Conservation (phyloP, 2,329 filamentous ascomycete genomes). For the Sporothrix inflata region DNA sequence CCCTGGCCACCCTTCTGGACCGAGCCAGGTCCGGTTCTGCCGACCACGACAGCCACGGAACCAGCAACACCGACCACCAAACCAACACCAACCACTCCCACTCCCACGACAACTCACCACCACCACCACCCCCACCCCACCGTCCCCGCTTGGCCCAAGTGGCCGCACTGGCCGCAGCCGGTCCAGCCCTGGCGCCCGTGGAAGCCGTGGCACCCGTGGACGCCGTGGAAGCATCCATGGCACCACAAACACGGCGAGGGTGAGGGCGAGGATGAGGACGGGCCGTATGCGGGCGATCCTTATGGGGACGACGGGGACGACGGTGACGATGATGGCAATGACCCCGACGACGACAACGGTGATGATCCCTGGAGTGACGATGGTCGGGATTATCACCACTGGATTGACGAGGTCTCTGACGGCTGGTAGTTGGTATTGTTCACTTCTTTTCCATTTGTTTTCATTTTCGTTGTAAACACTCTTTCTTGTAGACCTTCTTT, state of each 20-base stretch:
- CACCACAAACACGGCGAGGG: not conserved
- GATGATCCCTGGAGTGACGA: not conserved
- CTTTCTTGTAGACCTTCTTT: not conserved
- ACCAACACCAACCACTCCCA: not conserved
- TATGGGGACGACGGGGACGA: not conserved
- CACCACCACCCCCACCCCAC: not conserved
- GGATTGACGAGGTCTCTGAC: not conserved
- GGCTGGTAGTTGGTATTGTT: not conserved
- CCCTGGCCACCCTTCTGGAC: not conserved
- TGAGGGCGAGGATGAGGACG: not conserved
- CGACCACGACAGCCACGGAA: not conserved
- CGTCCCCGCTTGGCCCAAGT: conserved; percentile 7
- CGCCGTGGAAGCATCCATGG: not conserved
- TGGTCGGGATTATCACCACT: not conserved
- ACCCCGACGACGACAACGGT: not conserved
- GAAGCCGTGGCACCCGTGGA: not conserved
- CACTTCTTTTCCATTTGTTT: not conserved
- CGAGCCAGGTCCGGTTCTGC: no score
- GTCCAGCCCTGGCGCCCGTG: not conserved
- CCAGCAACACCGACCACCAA: not conserved
- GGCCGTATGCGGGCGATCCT: not conserved
- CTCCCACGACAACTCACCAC: not conserved
- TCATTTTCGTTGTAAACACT: not conserved
- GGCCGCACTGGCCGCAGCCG: not conserved
- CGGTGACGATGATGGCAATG: not conserved